These are phyloP conservation scores for Globisporangium mamillatum DNA, from an alignment of 352 stramenopile genomes.

Conservation along the genomic window DNA sequence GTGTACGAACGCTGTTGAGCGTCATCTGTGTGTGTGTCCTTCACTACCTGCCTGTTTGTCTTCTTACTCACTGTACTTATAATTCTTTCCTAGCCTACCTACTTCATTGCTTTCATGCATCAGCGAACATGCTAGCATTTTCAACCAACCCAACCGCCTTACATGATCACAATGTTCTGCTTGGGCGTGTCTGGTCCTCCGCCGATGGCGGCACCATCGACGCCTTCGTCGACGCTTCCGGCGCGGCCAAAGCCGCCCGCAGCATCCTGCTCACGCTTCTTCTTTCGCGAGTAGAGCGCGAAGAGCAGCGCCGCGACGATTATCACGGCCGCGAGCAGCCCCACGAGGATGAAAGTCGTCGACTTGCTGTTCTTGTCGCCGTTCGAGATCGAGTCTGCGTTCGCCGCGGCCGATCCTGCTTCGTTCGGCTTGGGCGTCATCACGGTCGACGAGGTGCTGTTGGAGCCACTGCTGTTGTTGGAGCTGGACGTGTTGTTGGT, in stretches of 20 bases:
- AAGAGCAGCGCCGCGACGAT: constrained; percentile 69
- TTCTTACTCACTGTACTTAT: constrained; percentile 8
- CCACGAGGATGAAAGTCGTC: constrained; percentile 66
- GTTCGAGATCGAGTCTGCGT: constrained; percentile 22
- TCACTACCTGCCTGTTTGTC: background rate
- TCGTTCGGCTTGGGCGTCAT: constrained; percentile 13
- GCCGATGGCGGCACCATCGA: constrained; percentile 22
- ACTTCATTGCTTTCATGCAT: background rate
- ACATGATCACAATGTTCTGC: constrained; percentile 79
- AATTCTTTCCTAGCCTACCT: constrained; percentile 11
- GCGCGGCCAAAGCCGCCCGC: constrained; percentile 43
- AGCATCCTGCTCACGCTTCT: constrained; percentile 57
- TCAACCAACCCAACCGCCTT: constrained; percentile 17
- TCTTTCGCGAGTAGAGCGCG: constrained; percentile 71
- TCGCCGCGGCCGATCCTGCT: constrained; percentile 14
- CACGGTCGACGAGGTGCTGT: constrained; percentile 13
- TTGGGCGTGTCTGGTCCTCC: constrained; percentile 63
- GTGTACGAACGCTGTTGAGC: background rate
- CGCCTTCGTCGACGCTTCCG: constrained; percentile 31
- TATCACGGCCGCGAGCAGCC: constrained; percentile 54
- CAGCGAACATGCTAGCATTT: background rate
- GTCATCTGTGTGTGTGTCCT: background rate
- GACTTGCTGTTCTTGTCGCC: constrained; percentile 37
- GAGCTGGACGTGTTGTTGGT: constrained; percentile 4
- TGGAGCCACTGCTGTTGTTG: background rate